Evolutionary conservation across 176 grass and related monocot genomes (phyloP).

Genomic region (Microstegium vimineum): DNA sequence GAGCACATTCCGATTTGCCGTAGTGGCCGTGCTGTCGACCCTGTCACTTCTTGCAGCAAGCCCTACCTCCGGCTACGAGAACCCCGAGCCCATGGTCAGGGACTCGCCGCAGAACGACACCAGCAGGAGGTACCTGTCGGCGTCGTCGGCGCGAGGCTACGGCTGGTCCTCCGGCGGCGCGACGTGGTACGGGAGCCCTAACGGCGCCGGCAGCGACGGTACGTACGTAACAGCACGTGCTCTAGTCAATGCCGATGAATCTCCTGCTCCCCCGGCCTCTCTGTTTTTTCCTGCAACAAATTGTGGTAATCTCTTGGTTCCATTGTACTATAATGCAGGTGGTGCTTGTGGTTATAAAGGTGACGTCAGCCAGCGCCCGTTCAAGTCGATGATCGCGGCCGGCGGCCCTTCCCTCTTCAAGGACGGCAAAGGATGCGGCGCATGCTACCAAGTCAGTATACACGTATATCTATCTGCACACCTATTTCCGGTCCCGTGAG

Average conservation of each 20-base stretch:
- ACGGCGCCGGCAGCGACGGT: slow-evolving; percentile 66
- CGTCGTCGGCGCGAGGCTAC: not conserved
- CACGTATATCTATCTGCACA: not conserved
- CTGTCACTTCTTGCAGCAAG: slow-evolving; percentile 6
- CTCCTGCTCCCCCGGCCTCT: too few relatives aligned
- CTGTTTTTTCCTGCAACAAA: too few relatives aligned
- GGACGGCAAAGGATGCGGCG: slow-evolving; percentile 66
- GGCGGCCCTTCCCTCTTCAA: slow-evolving; percentile 66
- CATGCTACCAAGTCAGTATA: slow-evolving; percentile 62
- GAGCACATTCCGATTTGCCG: not conserved
- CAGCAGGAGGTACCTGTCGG: not conserved
- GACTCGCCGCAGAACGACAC: slow-evolving; percentile 1
- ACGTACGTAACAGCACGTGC: not conserved
- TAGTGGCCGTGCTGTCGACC: not conserved
- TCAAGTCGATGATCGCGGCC: slow-evolving; percentile 58
- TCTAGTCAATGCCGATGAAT: not conserved
- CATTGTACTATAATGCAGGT: slow-evolving; percentile 22
- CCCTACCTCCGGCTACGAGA: slow-evolving; percentile 1
- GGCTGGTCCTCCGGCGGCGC: slow-evolving; percentile 62
- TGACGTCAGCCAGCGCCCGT: slow-evolving; percentile 47
- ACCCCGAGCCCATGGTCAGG: not conserved
- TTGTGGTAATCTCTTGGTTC: too few relatives aligned
- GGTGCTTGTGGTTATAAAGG: slow-evolving; percentile 68
- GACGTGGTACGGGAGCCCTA: slow-evolving; percentile 76
- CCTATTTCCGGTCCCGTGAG: not conserved